A percentile compares a stretch with the other conserved stretches of the same genome.
phyloP scores from a whole-genome alignment of 495 filamentous ascomycete species.

The Geoglossum glabrum region DNA sequence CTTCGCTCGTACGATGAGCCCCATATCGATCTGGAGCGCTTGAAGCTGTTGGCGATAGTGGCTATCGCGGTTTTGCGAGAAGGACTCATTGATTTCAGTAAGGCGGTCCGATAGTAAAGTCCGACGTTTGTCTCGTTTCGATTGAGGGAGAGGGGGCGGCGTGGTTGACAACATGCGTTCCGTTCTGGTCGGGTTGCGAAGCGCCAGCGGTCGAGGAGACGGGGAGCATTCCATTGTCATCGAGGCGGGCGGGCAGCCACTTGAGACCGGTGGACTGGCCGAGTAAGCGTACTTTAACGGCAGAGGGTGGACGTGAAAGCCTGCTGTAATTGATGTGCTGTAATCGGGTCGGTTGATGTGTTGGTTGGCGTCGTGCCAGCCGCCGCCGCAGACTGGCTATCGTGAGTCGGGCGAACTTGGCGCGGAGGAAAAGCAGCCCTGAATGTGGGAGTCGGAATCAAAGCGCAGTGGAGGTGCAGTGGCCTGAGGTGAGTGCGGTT shows the following conservation, averaged over 20 bases:
- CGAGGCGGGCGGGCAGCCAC: not conserved
- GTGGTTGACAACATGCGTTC: constrained; percentile 6
- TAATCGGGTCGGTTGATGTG: not conserved
- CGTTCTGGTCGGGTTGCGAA: constrained; percentile 2
- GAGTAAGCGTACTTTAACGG: not conserved
- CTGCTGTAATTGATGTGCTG: no score
- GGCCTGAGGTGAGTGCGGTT: not conserved
- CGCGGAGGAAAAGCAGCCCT: not conserved
- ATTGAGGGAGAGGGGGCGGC: constrained; percentile 26
- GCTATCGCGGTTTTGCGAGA: constrained; percentile 59
- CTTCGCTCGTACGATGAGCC: constrained; percentile 62
- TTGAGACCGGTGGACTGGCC: not conserved
- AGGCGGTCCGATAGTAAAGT: constrained; percentile 59
- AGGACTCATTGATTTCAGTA: constrained; percentile 46
- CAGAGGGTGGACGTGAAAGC: not conserved
- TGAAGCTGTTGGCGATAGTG: constrained; percentile 80
- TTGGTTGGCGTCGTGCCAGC: no score
- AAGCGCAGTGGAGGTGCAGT: not conserved
- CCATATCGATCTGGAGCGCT: constrained; percentile 74
- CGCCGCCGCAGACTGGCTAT: no score
- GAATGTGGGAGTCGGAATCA: not conserved
- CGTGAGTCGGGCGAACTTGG: not conserved
- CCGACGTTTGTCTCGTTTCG: constrained; percentile 82
- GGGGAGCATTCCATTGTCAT: constrained; percentile 13
- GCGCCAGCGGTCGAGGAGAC: constrained; percentile 9